Base-by-base conservation (phyloP, 768 basidiomycete genomes). In the Tricholoma terreum region DNA sequence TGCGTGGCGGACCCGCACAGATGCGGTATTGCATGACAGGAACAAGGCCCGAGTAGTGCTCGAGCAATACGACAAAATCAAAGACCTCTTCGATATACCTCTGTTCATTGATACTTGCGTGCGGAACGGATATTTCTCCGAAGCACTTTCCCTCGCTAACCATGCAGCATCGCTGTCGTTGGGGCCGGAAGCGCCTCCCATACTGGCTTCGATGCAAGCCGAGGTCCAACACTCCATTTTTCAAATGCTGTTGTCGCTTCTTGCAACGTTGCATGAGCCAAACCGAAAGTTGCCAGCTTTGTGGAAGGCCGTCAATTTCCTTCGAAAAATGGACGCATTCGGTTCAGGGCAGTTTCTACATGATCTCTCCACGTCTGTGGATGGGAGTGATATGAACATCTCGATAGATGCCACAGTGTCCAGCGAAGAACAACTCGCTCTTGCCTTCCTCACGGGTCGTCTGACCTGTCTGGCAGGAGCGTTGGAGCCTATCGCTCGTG, bases 91-190 rank as follows among this genome's bases (percentile, higher is more conserved):
- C 56, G 94, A 97, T 63, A 83, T 95, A 49, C 94, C 96, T 8
- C 77, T 90, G 51, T 81, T 99, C 30, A 89, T 97, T 67, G 92
- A 96, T 68, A 92, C 93, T 1, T 98, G 94, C 67, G 90, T 97
- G 12, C 83, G 94, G 36, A 94, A 93, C 65, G 93, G 93, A 6
- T 89, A 91, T 71, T 98, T 94, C 74, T 80, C 86, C 53, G 97
- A 98, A 68, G 95, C 94, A 0, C 81, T 98, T 56, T 89, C 93
- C 24, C 81, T 98, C 36, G 82, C 89, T 5, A 76, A 82, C 22
- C 94, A 96, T 69, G 86, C 88, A 0, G 73, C 76, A 40, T 68
- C 80, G 14, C 73, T 88, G 57, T 77, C 74, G 34, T 65, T 67
- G 54, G 77, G 73, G 43, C 78, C 71, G 58, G 71, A 72, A 55